A percentile compares a stretch with the other conserved stretches of the same genome.
Conservation (phyloP, 208 protist genomes). For the Crithidia brevicula region DNA sequence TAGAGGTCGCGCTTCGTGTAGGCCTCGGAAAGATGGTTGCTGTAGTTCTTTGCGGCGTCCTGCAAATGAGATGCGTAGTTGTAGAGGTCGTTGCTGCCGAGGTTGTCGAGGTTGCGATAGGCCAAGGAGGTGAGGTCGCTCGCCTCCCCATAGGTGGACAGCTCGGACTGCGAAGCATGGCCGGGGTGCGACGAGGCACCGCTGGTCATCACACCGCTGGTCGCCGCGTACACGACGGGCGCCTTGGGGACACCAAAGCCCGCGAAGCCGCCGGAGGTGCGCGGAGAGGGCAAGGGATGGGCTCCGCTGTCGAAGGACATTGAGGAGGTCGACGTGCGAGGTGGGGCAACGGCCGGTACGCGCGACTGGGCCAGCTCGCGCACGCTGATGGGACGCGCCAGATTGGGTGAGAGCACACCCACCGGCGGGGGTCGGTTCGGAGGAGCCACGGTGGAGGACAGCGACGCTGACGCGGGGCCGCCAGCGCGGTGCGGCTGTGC, state of each 20-base stretch:
- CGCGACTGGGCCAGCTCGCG: conserved; percentile 38
- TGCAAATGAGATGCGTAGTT: conserved; percentile 56
- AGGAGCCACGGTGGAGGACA: neutral
- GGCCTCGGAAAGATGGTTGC: conserved; percentile 42
- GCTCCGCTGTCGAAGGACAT: neutral
- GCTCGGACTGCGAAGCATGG: neutral
- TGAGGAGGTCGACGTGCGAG: neutral
- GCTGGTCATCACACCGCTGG: conserved; percentile 22
- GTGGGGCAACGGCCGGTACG: conserved; percentile 6
- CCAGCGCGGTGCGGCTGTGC: conserved; percentile 4
- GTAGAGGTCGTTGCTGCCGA: conserved; percentile 55
- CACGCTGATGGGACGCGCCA: conserved; percentile 58
- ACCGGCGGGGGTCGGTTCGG: conserved; percentile 1
- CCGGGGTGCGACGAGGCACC: neutral
- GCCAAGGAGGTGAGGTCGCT: conserved; percentile 37
- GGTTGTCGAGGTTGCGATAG: conserved; percentile 33
- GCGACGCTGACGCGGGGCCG: neutral
- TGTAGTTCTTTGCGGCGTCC: conserved; percentile 37
- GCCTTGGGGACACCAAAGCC: conserved; percentile 25
- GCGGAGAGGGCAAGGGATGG: neutral
- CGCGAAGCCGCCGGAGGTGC: conserved; percentile 12
- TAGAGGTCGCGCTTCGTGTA: conserved; percentile 65
- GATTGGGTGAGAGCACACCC: conserved; percentile 29
- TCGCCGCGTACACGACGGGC: conserved; percentile 34
- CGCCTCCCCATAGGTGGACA: conserved; percentile 5